Conservation (phyloP, 2,329 filamentous ascomycete genomes). For the Macroventuria anomochaeta region DNA sequence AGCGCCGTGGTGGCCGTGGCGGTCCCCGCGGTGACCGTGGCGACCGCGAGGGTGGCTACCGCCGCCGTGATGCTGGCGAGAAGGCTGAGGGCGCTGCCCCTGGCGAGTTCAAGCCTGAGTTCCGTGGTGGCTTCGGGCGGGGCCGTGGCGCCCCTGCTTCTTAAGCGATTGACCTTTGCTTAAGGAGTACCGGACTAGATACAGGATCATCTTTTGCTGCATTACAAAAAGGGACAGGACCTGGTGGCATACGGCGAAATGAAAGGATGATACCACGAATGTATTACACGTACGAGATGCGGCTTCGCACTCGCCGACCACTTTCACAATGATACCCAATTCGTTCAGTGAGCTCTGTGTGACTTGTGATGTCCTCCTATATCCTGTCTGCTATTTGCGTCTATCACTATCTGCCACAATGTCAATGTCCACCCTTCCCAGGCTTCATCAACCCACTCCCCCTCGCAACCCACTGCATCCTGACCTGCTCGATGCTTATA, state of each 20-base stretch:
- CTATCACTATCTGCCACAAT: neutral
- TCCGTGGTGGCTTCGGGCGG: slow-evolving; percentile 53
- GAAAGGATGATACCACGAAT: slow-evolving; percentile 50
- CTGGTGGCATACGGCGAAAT: slow-evolving; percentile 46
- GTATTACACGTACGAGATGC: slow-evolving; percentile 39
- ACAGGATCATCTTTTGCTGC: slow-evolving; percentile 40
- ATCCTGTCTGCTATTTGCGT: neutral
- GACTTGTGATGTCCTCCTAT: neutral
- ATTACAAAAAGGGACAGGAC: slow-evolving; percentile 45
- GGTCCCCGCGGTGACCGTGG: slow-evolving; percentile 68
- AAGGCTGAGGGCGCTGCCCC: slow-evolving; percentile 50
- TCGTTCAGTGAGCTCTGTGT: slow-evolving; percentile 32
- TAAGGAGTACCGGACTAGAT: slow-evolving; percentile 29
- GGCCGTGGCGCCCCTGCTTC: slow-evolving; percentile 49
- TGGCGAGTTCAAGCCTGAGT: slow-evolving; percentile 53
- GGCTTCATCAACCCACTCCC: slow-evolving; percentile 55
- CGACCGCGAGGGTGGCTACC: slow-evolving; percentile 73
- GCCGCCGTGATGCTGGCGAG: slow-evolving; percentile 76
- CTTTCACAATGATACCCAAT: slow-evolving; percentile 49
- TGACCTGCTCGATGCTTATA: slow-evolving; percentile 51
- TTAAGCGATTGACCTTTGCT: slow-evolving; percentile 37
- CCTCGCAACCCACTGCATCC: slow-evolving; percentile 59
- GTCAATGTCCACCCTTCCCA: slow-evolving; percentile 53
- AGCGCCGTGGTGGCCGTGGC: slow-evolving; percentile 83
- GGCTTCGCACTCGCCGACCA: slow-evolving; percentile 33